A percentile compares a stretch with the other conserved stretches of the same genome.
Evolutionary conservation across 345 rosid genomes (phyloP).

Genomic region (Atalantia buxifolia): DNA sequence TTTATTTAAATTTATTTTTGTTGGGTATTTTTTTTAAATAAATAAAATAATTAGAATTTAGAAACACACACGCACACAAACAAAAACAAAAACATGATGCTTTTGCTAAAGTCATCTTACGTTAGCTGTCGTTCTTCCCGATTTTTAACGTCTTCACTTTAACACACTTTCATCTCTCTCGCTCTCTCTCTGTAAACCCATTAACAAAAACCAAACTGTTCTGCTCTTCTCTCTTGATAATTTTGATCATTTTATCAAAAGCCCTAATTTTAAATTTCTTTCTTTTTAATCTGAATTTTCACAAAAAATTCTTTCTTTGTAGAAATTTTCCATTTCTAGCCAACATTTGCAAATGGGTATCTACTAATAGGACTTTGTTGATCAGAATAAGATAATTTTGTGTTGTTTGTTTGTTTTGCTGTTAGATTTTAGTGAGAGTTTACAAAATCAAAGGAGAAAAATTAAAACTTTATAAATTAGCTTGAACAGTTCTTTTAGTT

Average conservation of each 20-base stretch:
- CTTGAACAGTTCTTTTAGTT: not conserved
- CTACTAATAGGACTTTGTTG: not conserved
- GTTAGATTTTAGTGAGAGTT: not conserved
- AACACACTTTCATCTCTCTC: not conserved
- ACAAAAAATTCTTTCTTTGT: not conserved
- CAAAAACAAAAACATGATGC: not conserved
- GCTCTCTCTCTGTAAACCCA: not conserved
- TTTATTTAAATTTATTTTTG: too few species aligned
- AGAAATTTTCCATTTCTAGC: not conserved
- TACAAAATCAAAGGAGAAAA: not conserved
- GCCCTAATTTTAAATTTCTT: slow-evolving; percentile 5
- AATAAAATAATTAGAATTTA: not conserved
- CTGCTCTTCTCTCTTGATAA: not conserved
- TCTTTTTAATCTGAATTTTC: not conserved
- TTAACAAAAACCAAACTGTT: not conserved
- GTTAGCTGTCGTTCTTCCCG: not conserved
- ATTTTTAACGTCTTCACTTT: not conserved
- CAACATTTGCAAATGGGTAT: slow-evolving; percentile 15
- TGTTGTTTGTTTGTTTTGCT: slow-evolving; percentile 3
- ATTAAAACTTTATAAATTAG: not conserved
- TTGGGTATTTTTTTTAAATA: not conserved
- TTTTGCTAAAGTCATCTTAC: slow-evolving; percentile 8
- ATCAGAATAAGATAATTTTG: not conserved
- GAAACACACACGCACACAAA: not conserved
- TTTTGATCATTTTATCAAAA: not conserved